Evolutionary conservation across 768 basidiomycete genomes (phyloP).

Genomic region (Serendipita indica): DNA sequence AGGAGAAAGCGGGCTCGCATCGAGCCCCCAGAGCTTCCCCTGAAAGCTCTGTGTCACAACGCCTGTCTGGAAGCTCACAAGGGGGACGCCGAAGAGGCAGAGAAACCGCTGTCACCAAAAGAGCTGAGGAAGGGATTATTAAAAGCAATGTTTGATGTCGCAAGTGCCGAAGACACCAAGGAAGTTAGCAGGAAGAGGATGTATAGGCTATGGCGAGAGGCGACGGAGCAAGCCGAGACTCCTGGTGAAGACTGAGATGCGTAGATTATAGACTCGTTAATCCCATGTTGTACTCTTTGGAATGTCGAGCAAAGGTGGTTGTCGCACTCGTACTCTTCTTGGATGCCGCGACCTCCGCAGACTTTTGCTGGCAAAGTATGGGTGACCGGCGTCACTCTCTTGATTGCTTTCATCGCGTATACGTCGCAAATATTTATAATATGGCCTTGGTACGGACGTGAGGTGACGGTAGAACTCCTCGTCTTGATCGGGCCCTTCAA

Average conservation of each 20-base stretch:
- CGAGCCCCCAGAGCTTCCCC: slow-evolving; percentile 23
- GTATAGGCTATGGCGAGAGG: slow-evolving; percentile 62
- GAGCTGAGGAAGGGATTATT: slow-evolving; percentile 43
- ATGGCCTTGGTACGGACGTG: slow-evolving; percentile 83
- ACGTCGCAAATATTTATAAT: slow-evolving; percentile 81
- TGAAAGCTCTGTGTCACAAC: slow-evolving; percentile 35
- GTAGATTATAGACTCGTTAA: not conserved
- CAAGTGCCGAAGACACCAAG: slow-evolving; percentile 56
- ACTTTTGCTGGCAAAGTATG: slow-evolving; percentile 27
- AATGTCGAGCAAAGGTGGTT: too few species aligned
- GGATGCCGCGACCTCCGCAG: slow-evolving; percentile 5
- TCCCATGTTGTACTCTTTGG: not conserved
- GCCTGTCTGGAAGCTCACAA: slow-evolving; percentile 34
- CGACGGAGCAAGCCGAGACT: slow-evolving; percentile 32
- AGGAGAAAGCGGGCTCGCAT: slow-evolving; percentile 36
- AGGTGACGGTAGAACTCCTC: slow-evolving; percentile 57
- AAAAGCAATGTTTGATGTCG: slow-evolving; percentile 51
- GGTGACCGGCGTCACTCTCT: slow-evolving; percentile 50
- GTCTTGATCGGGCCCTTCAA: slow-evolving; percentile 80
- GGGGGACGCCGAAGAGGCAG: slow-evolving; percentile 23
- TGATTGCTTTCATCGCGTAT: slow-evolving; percentile 79
- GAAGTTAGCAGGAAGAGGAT: slow-evolving; percentile 71
- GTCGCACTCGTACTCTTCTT: not conserved
- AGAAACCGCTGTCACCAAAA: slow-evolving; percentile 17
- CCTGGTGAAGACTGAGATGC: not conserved